These are phyloP conservation scores for Alnus glutinosa DNA, from an alignment of 306 rosid species.

Conservation along the genomic window DNA sequence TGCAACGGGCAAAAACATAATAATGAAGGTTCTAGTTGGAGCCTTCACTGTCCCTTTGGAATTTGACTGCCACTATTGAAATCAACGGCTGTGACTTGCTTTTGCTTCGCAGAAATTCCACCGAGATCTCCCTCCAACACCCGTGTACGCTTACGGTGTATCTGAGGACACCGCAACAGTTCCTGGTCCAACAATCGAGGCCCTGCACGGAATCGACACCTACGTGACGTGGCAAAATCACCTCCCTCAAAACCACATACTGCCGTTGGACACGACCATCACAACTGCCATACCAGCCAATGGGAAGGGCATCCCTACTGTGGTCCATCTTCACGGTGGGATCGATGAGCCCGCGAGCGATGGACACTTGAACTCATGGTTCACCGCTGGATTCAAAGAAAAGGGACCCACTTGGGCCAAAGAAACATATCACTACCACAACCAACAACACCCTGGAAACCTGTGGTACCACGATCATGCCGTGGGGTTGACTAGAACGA, in stretches of 20 bases:
- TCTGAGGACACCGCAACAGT: conserved; percentile 37
- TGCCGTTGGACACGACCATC: conserved; percentile 55
- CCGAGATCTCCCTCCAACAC: conserved; percentile 45
- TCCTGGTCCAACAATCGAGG: conserved; percentile 60
- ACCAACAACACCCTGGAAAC: conserved; percentile 52
- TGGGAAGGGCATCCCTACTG: conserved; percentile 47
- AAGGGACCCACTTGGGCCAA: conserved; percentile 42
- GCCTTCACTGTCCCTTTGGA: too few species aligned
- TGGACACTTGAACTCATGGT: conserved; percentile 47
- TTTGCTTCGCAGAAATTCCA: conserved; percentile 49
- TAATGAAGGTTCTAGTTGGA: too few species aligned
- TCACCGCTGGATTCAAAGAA: conserved; percentile 34
- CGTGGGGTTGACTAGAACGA: conserved; percentile 45
- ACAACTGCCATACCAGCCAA: conserved; percentile 34
- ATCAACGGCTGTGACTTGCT: neutral
- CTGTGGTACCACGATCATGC: conserved; percentile 64
- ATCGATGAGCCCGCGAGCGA: conserved; percentile 47
- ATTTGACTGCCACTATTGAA: neutral
- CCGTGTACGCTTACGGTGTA: conserved; percentile 48
- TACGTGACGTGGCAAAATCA: conserved; percentile 49
- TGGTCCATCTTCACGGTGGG: conserved; percentile 55
- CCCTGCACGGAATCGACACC: conserved; percentile 40
- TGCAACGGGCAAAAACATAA: too few species aligned
- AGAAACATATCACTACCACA: conserved; percentile 34
- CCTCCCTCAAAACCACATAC: conserved; percentile 46